Base-by-base conservation (phyloP, 2,329 filamentous ascomycete species). In the Cladosporium halotolerans region DNA sequence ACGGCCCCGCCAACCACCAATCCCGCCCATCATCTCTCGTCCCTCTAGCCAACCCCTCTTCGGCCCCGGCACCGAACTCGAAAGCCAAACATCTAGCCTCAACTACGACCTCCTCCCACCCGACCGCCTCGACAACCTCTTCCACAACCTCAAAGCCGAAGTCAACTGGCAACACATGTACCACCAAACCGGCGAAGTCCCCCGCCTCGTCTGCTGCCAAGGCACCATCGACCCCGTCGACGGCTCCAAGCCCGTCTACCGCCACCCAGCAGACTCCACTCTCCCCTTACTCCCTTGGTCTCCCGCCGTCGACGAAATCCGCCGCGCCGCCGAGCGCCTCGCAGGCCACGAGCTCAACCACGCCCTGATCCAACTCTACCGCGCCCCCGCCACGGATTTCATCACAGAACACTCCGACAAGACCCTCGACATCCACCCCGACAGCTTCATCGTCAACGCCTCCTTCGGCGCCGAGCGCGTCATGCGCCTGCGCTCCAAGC, bases 361-460 rank as follows among this genome's bases (percentile, higher is more conserved):
- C 67, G 91, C 85, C 1, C 74, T 99, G 45, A 95, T 99, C 43
- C 93, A 99, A 66, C 81, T 90, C 54, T 99, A 99, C 66, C 88
- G 93, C n/a, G n/a, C 36, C n/a, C 79, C 80, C 60, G 89, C 92
- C 2, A 83, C 82, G 45, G 93, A 99, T 70, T 89, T 89, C 67
- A 99, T 99, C 57, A 93, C 89, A 0, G 93, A 99, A 67, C 93
- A 99, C 66, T 95, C 89, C 38, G 93, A 99, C 68, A 99, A 99
- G 72, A 96, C 92, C 0, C 76, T 99, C 19, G 93, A 99, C 67
- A 93, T 99, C 53, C 84, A 83, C 10, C 82, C 80, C 23, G 83
- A 79, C 4, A 93, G 88, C 19, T 91, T 79, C 55, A 95, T 99
- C 60, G 89, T 91, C 59, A 99, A 97, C 65, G 83, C 96, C 46